Evolutionary conservation across 1,284 basidiomycete genomes (phyloP), one percentile per base, ranked within the genome.

Genomic region (Ustilago loliicola): DNA sequence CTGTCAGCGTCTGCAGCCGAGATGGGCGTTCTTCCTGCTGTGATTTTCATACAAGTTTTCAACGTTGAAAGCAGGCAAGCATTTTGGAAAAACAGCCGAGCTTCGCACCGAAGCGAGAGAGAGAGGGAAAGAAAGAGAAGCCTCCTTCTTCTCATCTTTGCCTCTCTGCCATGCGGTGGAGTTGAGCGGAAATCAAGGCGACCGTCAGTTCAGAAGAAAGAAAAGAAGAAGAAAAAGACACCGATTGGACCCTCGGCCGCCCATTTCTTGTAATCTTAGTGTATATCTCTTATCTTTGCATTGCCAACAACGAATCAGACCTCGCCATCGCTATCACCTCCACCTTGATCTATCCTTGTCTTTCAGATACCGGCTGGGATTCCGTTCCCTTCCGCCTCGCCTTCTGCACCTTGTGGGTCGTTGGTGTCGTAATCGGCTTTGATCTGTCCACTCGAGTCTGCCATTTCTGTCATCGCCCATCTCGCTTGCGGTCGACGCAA

Each of bases 231-330:
- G n/a, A n/a, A n/a, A 34, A 34, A 34, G 32, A 34, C 32, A 34
- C 32, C 32, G 23, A 21, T 47, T 47, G 45, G 45, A 47, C n/a
- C 45, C n/a, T 47, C 23, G 7, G 15, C 17, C 40, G n/a, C n/a
- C n/a, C 17, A 7, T 13, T 42, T 21, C 40, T 42, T 8, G 40
- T 21, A 13, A 42, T 42, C 40, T 21, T 27, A 21, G 23, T 6
- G 47, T 6, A 50, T 6, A 30, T 53, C 30, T 19, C 71, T 65
- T 73, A 73, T 73, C 71, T 73, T 36, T 66, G 25, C 3, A 27
- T 1, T n/a, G 9, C 3, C 58, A 66, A 62, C 61, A 27, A 65
- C 65, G 71, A 73, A 73, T 73, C 71, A 73, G 27, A 63, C 30
- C 21, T 58, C 52, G 60, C 40, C 38, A 63, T 66, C 60, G 36